Base-by-base conservation (phyloP, 257 asterid genomes). In the Solanum corneliomulleri region DNA sequence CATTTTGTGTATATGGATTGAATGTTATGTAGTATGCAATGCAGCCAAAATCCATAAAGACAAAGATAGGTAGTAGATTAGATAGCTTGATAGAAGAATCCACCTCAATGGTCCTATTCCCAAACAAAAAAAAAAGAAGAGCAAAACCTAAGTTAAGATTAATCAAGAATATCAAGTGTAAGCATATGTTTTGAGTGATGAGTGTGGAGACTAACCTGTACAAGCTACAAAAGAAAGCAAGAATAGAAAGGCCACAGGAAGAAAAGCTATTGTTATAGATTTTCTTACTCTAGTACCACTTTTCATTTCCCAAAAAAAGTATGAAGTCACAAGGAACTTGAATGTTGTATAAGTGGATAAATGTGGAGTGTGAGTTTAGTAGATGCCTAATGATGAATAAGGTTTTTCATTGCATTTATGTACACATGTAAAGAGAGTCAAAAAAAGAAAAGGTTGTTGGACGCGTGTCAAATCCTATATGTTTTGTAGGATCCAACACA, bases 31-130 rank as follows among this genome's bases (percentile, higher is more conserved):
- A 27, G 85, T 80, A 29, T 80, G 62, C 85, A 87, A 41, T 80
- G 88, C 88, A 64, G 82, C 86, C 64, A 87, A 87, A 76, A 78
- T 82, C 88, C 88, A 80, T 41, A 80, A 25, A 29, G 44, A 80
- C 31, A 87, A 45, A 20, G 86, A 80, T 33, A 66, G 86, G 84
- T 87, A 87, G 44, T 87, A 87, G 31, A 66, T 71, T 37, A 87
- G 86, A 80, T 87, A 87, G 49, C 88, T 87, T 81, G 88, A 87
- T 18, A 87, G 58, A 87, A 87, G 88, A 62, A 78, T 87, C 86
- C 88, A 87, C 64, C 86, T 87, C 58, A 80, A 44, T 2, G 71
- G 82, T 31, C 88, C 88, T 87, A 44, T 16, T 16, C 3, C 69
- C 35, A 33, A 33, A 33, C 35, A 47, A 47, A 47, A 78, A 2